Evolutionary conservation across 208 protist genomes (phyloP).

Genomic region (Trichomonas tenax): DNA sequence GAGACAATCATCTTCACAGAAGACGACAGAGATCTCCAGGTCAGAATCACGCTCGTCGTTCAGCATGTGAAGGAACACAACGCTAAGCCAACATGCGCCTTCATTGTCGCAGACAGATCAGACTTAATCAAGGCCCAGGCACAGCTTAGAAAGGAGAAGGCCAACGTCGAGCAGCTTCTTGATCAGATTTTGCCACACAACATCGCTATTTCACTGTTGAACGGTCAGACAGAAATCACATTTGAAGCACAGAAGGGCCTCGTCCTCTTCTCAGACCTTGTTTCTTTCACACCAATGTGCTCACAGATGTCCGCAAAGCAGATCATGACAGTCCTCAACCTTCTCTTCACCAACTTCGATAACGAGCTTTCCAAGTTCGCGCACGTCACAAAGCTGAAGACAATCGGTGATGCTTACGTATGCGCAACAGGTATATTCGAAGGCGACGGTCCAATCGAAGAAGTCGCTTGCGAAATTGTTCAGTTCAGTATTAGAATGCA

Average conservation of each 20-base stretch:
- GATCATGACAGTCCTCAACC: background rate
- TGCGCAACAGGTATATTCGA: background rate
- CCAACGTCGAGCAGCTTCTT: background rate
- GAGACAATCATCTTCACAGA: background rate
- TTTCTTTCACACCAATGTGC: background rate
- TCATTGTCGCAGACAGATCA: background rate
- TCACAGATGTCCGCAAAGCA: background rate
- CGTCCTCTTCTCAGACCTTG: background rate
- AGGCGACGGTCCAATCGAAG: background rate
- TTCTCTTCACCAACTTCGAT: background rate
- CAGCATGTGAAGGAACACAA: background rate
- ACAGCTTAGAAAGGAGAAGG: background rate
- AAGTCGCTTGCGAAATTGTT: background rate
- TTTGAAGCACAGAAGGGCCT: background rate
- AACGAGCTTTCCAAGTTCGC: background rate
- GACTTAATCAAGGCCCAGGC: background rate
- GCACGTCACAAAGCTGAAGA: background rate
- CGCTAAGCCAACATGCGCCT: background rate
- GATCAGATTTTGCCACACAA: background rate
- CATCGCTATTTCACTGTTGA: background rate
- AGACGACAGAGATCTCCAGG: background rate
- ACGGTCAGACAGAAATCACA: background rate
- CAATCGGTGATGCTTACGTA: background rate
- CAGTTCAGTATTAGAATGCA: background rate
- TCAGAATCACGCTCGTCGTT: background rate